These are phyloP conservation scores for Colletotrichum abscissum DNA, from an alignment of 2,329 filamentous ascomycete genomes.

Conservation along the genomic window DNA sequence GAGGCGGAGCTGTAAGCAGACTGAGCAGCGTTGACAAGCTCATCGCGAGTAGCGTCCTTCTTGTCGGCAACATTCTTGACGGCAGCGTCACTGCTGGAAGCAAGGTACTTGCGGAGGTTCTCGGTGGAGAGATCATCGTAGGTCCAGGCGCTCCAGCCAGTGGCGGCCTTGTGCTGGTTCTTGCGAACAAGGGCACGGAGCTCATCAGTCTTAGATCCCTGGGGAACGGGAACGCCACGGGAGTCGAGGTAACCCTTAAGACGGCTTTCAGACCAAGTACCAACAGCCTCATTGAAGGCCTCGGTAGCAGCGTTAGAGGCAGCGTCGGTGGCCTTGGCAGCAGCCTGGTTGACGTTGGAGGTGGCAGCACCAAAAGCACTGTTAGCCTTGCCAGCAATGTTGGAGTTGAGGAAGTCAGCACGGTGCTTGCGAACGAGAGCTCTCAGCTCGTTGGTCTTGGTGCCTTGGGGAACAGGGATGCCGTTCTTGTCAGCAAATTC, in stretches of 20 bases:
- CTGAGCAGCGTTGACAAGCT: constrained; percentile 74
- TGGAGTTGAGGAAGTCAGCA: constrained; percentile 76
- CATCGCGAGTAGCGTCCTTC: constrained; percentile 75
- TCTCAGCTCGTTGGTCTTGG: constrained; percentile 87
- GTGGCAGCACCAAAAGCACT: constrained; percentile 78
- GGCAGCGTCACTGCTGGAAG: constrained; percentile 61
- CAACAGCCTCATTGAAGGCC: constrained; percentile 72
- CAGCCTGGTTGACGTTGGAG: constrained; percentile 80
- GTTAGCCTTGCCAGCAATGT: constrained; percentile 64
- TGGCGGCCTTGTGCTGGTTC: constrained; percentile 75
- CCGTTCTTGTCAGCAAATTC: constrained; percentile 92
- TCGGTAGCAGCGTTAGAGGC: constrained; percentile 71
- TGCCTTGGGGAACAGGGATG: constrained; percentile 88
- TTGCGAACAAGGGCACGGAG: constrained; percentile 80
- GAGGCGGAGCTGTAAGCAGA: constrained; percentile 70
- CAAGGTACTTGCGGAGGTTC: constrained; percentile 72
- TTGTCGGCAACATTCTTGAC: constrained; percentile 71
- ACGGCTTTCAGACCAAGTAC: constrained; percentile 78
- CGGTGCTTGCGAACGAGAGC: constrained; percentile 91
- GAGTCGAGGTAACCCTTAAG: constrained; percentile 84
- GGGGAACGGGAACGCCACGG: constrained; percentile 80
- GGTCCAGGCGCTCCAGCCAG: constrained; percentile 78
- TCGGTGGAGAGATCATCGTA: constrained; percentile 82
- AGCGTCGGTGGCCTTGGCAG: constrained; percentile 79
- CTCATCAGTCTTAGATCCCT: constrained; percentile 77